Evolutionary conservation across 2,329 filamentous ascomycete genomes (phyloP).

Genomic region (Knoxdaviesia proteae): DNA sequence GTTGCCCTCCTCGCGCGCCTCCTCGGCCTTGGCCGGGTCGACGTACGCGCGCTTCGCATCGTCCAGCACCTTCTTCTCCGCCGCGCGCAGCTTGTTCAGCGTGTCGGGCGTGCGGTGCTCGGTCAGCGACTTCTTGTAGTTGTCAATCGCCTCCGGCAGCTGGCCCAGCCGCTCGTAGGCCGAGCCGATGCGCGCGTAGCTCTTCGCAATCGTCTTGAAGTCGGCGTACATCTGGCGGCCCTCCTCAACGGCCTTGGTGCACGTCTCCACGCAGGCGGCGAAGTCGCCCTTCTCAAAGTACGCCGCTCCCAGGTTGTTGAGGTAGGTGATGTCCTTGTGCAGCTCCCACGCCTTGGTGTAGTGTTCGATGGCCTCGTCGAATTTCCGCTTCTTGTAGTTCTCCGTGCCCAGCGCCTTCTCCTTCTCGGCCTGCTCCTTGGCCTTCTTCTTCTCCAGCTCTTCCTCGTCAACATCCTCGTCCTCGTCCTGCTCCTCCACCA

Average conservation of each 20-base stretch:
- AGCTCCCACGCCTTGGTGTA: conserved; percentile 90
- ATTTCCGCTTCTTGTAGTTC: conserved; percentile 95
- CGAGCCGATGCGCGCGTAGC: conserved; percentile 88
- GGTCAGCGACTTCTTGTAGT: conserved; percentile 83
- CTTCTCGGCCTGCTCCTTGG: conserved; percentile 80
- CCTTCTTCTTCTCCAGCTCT: conserved; percentile 61
- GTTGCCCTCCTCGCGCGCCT: conserved; percentile 86
- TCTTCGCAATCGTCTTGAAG: conserved; percentile 96
- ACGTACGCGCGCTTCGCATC: conserved; percentile 62
- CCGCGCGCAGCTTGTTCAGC: conserved; percentile 73
- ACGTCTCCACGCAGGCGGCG: conserved; percentile 66
- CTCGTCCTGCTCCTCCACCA: conserved; percentile 26
- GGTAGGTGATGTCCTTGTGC: conserved; percentile 90
- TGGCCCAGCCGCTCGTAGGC: conserved; percentile 83
- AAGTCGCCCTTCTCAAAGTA: conserved; percentile 95
- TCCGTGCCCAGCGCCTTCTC: conserved; percentile 89
- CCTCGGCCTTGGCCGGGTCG: conserved; percentile 78
- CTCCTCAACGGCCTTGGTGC: conserved; percentile 73
- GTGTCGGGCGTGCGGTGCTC: conserved; percentile 94
- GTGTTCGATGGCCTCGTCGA: conserved; percentile 84
- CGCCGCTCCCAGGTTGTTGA: conserved; percentile 88
- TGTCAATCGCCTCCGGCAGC: conserved; percentile 57
- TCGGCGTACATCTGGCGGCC: conserved; percentile 79
- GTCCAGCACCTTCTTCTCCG: conserved; percentile 71
- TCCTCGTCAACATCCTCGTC: conserved; percentile 67